Evolutionary conservation across 495 filamentous ascomycete genomes (phyloP).

Genomic region (Penicillium paxilli): DNA sequence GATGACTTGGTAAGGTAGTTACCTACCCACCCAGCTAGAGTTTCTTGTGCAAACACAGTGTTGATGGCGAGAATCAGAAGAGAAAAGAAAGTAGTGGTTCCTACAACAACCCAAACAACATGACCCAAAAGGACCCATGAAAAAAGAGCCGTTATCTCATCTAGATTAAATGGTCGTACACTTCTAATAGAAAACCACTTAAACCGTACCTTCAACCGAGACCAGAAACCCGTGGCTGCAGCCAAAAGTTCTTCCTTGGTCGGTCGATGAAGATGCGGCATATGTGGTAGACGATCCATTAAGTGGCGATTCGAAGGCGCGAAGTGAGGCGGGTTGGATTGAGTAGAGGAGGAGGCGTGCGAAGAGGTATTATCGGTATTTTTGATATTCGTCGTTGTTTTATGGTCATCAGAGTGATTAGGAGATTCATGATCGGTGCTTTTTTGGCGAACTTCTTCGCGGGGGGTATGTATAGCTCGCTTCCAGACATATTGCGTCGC

Average conservation of each 20-base stretch:
- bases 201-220: constrained; percentile 86
- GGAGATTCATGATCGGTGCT: constrained; percentile 8
- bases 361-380: constrained; percentile 8
- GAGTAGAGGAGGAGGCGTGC: neutral
- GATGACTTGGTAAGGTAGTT: constrained; percentile 95
- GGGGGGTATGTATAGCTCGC: constrained; percentile 38
- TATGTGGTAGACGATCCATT: constrained; percentile 63
- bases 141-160: constrained; percentile 92
- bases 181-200: constrained; percentile 98
- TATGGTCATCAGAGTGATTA: constrained; percentile 11
- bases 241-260: constrained; percentile 91
- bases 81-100: constrained; percentile 96
- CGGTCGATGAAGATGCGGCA: constrained; percentile 76
- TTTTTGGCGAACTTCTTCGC: constrained; percentile 15
- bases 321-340: constrained; percentile 13
- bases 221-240: constrained; percentile 90
- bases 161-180: constrained; percentile 90
- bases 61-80: constrained; percentile 86
- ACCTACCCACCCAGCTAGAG: constrained; percentile 85
- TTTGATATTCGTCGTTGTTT: constrained; percentile 6
- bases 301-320: constrained; percentile 45
- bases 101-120: constrained; percentile 89
- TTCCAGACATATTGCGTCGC: constrained; percentile 30
- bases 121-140: constrained; percentile 95
- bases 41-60: constrained; percentile 97